Base-by-base conservation (phyloP, 352 stramenopile genomes). In the Pythium rhizo-oryzae region DNA sequence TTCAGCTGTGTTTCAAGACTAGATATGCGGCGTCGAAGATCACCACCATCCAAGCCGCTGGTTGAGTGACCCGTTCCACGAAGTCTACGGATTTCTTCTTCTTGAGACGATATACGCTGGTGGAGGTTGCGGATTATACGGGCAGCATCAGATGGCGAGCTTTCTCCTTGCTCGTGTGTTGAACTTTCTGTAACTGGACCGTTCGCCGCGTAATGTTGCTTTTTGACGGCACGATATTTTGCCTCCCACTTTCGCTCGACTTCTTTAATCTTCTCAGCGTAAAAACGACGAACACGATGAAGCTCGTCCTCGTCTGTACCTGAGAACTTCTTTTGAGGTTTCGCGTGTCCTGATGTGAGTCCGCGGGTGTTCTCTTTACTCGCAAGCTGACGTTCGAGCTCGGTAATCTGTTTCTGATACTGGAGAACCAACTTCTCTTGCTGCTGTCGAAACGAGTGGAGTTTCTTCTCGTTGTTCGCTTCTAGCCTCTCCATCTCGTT, bases 371-470 rank as follows among this genome's bases (percentile, higher is more conserved):
- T 68, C 16, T 73, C 58, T n/a, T 62, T 68, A 23, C 43, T 74
- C 23, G 23, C 23, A 9, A 82, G 64, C 43, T 82, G 76, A 13
- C 87, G 67, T 16, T 84, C 84, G 44, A 81, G 76, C 9, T 89
- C 80, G 16, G 74, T 73, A 13, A 90, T 79, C 41, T 80, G 88
- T 9, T 82, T 83, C 51, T 89, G 78, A 50, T 89, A 91, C 23
- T 94, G 82, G 47, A 85, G 59, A 12, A 95, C 62, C 4, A 96
- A 59, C 28, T 84, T 88, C 43, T 96, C 85, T 59, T 94, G 86
- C 57, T 93, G 88, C 50, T 94, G 88, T 0, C 86, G 82, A 70
- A 93, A 94, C 23, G 78, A 82, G 19, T 75, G 74, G 18, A 94
- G 63, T 59, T 83, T 91, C 54, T 81, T 85, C 16, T 71, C 25